Percentiles rank a stretch among this genome's conserved stretches.
Conservation (phyloP, 306 rosid genomes). For the Castanopsis chinensis region DNA sequence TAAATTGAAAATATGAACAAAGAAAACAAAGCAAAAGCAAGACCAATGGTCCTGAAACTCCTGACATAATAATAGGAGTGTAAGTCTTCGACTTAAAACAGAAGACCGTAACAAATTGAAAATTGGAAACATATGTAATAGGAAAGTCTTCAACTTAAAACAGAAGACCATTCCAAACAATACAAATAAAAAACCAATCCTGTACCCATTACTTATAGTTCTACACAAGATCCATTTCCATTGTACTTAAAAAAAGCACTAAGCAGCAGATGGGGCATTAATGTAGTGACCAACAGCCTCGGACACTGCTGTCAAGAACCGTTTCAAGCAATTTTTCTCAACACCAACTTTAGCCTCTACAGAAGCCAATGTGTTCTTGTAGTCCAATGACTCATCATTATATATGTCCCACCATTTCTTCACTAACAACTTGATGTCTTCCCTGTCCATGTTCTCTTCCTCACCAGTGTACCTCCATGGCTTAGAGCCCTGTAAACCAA, state of each 20-base stretch:
- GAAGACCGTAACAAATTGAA: background rate
- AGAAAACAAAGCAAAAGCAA: background rate
- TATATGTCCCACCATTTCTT: constrained; percentile 79
- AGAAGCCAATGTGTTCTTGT: constrained; percentile 4
- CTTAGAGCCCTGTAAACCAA: constrained; percentile 63
- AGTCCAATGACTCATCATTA: constrained; percentile 65
- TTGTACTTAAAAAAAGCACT: background rate
- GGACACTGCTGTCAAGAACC: constrained; percentile 18
- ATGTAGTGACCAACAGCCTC: constrained; percentile 20
- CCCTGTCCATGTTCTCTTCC: constrained; percentile 77
- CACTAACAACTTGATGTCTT: constrained; percentile 70
- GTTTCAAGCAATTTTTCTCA: constrained; percentile 1
- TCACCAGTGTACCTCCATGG: constrained; percentile 88
- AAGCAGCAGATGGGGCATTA: constrained; percentile 57
- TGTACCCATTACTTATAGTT: background rate
- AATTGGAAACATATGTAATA: background rate
- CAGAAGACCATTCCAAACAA: background rate
- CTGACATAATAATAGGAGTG: background rate
- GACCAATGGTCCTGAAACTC: background rate
- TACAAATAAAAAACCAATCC: background rate
- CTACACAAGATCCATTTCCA: background rate
- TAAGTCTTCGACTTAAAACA: background rate
- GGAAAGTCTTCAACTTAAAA: background rate
- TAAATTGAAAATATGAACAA: background rate
- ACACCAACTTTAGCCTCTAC: background rate